Base-by-base conservation (phyloP, 2,329 filamentous ascomycete species). In the Xylariaceae sp. region DNA sequence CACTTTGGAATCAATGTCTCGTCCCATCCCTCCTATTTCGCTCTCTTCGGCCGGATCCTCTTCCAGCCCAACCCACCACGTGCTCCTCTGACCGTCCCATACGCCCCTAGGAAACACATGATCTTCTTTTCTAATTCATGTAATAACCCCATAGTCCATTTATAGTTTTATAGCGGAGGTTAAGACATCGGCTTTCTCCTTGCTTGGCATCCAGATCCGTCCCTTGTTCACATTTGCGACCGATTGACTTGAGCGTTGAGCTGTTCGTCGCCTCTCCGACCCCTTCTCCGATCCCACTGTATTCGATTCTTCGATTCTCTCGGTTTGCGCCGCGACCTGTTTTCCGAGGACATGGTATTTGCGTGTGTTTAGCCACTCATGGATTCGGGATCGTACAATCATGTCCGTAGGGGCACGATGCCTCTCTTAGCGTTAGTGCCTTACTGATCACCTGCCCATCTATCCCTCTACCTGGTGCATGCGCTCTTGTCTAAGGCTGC, bases 311-410 rank as follows among this genome's bases (percentile, higher is more conserved):
- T 44, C n/a, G 29, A 7, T 36, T 9, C 5, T 5, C 26, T 13
- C 10, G 43, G 32, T 22, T 21, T 15, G 13, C 32, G 16, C 43
- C 22, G 10, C 29, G 22, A 45, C 22, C 39, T 16, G 22, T 18
- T 37, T 40, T 32, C 21, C 16, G 15, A n/a, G 34, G 47, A 29
- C 18, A 49, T 53, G 53, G n/a, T 36, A 41, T 51, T 42, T 15
- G 51, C 47, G 39, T 32, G 47, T 40, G 22, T 32, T 10, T 53
- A 51, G 51, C 48, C 40, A 39, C 19, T 26, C 29, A 62, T 62
- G 60, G 59, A 61, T 56, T 57, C 58, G 34, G 57, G 60, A 56
- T 58, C 60, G 18, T 62, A 62, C 48, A 59, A 48, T 21, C 56
- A 60, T 47, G 51, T 61, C 21, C 59, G 57, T 5, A 55, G 55